Percentiles rank a stretch among this genome's conserved stretches.
Conservation (phyloP, 345 rosid genomes). For the Arabidopsis suecica region DNA sequence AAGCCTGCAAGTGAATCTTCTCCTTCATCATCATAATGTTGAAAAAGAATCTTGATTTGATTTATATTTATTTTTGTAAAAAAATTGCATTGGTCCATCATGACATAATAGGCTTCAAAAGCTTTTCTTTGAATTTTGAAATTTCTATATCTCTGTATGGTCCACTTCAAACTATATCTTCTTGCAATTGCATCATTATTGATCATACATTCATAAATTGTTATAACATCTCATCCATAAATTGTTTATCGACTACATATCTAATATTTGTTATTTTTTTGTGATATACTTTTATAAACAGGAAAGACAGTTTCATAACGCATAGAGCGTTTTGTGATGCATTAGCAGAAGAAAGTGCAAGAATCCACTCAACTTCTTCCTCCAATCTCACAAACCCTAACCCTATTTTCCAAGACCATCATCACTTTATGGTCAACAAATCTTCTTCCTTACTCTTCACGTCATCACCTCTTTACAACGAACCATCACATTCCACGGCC, state of each 20-base stretch:
- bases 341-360: conserved; percentile 77
- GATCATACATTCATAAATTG: not conserved
- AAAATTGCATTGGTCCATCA: conserved; percentile 29
- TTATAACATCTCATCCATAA: not conserved
- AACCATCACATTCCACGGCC: conserved; percentile 41
- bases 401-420: conserved; percentile 41
- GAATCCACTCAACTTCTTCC: conserved; percentile 49
- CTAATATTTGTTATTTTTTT: not conserved
- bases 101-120: conserved; percentile 31
- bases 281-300: conserved; percentile 36
- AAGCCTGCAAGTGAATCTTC: conserved; percentile 48
- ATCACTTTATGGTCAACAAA: not conserved
- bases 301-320: conserved; percentile 89
- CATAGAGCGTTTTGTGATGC: conserved; percentile 94
- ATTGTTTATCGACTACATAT: not conserved
- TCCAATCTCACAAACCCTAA: conserved; percentile 52
- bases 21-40: conserved; percentile 49
- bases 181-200: conserved; percentile 39
- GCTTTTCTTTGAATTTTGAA: conserved; percentile 43
- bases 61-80: not conserved
- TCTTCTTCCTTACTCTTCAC: conserved; percentile 40
- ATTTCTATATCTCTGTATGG: conserved; percentile 35
- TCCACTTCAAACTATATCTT: conserved; percentile 28
- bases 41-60: conserved; percentile 46
- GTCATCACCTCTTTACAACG: conserved; percentile 44